These are phyloP conservation scores for Takakia lepidozioides DNA, from an alignment of 225 moss, liverwort and hornwort species.

Conservation along the genomic window DNA sequence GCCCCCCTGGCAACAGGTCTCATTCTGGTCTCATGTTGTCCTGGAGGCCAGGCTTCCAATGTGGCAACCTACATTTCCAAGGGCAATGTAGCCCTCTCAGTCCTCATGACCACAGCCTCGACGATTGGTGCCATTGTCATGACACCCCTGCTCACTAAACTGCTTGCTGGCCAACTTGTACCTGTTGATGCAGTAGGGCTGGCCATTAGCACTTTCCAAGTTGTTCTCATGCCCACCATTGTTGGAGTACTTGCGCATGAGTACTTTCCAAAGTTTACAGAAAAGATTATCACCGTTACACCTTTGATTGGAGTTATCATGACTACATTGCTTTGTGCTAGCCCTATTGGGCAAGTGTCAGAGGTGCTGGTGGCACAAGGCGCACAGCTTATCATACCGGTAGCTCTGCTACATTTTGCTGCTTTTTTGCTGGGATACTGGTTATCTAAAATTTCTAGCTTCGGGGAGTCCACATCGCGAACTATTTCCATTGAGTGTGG, in stretches of 20 bases:
- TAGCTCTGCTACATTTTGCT: conserved; percentile 70
- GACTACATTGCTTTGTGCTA: conserved; percentile 92
- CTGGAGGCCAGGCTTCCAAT: conserved; percentile 97
- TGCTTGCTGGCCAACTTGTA: conserved; percentile 89
- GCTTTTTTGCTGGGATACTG: conserved; percentile 87
- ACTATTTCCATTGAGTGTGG: conserved; percentile 98
- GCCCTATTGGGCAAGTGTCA: conserved; percentile 92
- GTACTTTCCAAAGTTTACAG: conserved; percentile 76
- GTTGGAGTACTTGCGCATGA: conserved; percentile 92
- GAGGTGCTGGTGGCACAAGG: conserved; percentile 90
- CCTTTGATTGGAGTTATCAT: conserved; percentile 90
- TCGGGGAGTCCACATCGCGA: conserved; percentile 81
- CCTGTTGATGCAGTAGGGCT: conserved; percentile 96
- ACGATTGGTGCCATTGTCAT: conserved; percentile 96
- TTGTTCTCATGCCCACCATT: conserved; percentile 84
- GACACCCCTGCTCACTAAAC: conserved; percentile 91
- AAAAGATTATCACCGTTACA: conserved; percentile 78
- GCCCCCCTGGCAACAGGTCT: conserved; percentile 95
- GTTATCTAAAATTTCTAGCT: conserved; percentile 65
- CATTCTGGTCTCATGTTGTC: conserved; percentile 92
- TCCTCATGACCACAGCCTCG: conserved; percentile 98
- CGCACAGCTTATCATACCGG: conserved; percentile 78
- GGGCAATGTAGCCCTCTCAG: conserved; percentile 97
- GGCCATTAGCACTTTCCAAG: conserved; percentile 96
- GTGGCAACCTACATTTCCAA: conserved; percentile 98